Percentiles rank a stretch among this genome's conserved stretches.
Evolutionary conservation across 345 rosid genomes (phyloP).

Genomic region (Dipteronia sinensis): DNA sequence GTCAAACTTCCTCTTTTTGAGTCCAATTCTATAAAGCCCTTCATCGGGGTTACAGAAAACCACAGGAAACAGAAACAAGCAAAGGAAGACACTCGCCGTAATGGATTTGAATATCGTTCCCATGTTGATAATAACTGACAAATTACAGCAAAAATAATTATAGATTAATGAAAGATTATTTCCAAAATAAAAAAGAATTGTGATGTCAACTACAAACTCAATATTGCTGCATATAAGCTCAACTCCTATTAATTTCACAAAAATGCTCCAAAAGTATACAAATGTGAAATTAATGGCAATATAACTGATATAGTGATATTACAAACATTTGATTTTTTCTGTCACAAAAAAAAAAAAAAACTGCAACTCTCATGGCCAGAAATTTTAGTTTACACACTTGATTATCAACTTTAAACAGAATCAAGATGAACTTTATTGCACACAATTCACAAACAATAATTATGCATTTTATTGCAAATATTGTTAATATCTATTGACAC

Average conservation of each 20-base stretch:
- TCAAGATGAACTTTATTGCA: background rate
- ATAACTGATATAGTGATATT: background rate
- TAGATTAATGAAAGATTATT: background rate
- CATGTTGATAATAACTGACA: slow-evolving; percentile 45
- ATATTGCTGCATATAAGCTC: background rate
- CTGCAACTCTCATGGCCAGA: background rate
- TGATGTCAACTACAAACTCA: background rate
- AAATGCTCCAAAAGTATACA: background rate
- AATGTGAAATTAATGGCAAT: background rate
- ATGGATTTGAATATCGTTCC: slow-evolving; percentile 30
- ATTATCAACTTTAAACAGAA: no score
- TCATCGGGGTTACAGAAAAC: slow-evolving; percentile 41
- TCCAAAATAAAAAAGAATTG: background rate
- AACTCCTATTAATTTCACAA: background rate
- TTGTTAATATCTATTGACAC: no score
- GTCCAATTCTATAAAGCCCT: slow-evolving; percentile 59
- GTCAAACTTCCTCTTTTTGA: slow-evolving; percentile 72
- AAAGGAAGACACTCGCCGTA: slow-evolving; percentile 32
- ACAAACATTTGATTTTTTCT: background rate
- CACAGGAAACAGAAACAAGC: slow-evolving; percentile 48
- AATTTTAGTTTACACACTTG: background rate
- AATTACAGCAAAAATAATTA: background rate
- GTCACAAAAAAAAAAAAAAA: background rate
- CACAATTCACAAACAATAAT: background rate
- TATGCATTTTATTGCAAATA: no score